Percentiles rank a stretch among this genome's conserved stretches.
phyloP scores from a whole-genome alignment of 306 rosid genomes.

The Dryas octopetala region DNA sequence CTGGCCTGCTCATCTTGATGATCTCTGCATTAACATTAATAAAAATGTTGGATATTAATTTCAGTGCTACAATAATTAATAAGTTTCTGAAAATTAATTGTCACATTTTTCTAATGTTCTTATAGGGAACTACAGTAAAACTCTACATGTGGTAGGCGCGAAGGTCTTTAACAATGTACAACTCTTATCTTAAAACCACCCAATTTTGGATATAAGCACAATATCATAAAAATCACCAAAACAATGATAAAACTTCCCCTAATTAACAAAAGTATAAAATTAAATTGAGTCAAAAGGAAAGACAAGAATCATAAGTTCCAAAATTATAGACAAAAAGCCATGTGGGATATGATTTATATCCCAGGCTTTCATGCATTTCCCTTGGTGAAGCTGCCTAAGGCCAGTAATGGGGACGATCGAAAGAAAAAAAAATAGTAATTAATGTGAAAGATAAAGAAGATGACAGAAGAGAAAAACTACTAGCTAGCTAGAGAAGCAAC shows the following conservation, averaged over 20 bases:
- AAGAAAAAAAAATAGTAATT: neutral
- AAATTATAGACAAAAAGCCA: neutral
- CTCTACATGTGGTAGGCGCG: too few species aligned
- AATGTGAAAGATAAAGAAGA: neutral
- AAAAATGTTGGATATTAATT: neutral
- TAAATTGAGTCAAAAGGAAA: neutral
- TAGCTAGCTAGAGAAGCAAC: slow-evolving; percentile 24
- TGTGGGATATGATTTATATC: neutral
- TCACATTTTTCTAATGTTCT: neutral
- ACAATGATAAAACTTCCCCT: too few species aligned
- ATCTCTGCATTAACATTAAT: slow-evolving; percentile 20
- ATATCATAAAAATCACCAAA: too few species aligned
- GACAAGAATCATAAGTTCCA: neutral
- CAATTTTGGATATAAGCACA: too few species aligned
- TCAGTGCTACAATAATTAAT: neutral
- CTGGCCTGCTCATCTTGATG: slow-evolving; percentile 81
- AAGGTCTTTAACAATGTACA: too few species aligned
- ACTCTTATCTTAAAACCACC: too few species aligned
- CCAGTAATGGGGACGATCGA: neutral
- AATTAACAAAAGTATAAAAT: neutral
- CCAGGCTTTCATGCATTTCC: neutral
- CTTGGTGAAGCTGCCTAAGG: neutral
- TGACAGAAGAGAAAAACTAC: neutral
- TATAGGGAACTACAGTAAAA: neutral
- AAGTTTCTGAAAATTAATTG: neutral